Base-by-base conservation (phyloP, 371 early-diverging fungal species). In the Mortierella polycephala region DNA sequence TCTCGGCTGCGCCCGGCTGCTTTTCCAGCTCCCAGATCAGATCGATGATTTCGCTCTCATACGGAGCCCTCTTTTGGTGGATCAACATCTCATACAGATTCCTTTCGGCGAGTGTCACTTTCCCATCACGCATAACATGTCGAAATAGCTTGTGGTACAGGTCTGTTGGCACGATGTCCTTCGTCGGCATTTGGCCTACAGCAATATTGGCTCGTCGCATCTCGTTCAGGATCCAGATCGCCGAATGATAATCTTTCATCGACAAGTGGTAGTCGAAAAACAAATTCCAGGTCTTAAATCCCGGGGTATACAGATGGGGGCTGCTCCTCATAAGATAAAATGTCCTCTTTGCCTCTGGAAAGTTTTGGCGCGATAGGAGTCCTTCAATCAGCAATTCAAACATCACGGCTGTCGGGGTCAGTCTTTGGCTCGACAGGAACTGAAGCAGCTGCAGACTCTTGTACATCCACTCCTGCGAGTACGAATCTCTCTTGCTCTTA, bases 31-130 rank as follows among this genome's bases (percentile, higher is more conserved):
- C 58, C 77, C 77, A 77, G 57, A 77, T 77, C 62, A 77, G 40
- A 46, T 77, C 72, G 2, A 62, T 59, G 11, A 71, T 68, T 41
- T 77, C 71, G 7, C 39, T 46, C 50, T 64, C 62, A 1, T 45
- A 64, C 20, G 77, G 77, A 0, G 61, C 57, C 18, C 62, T 46
- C 39, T 46, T 47, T 42, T 71, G 68, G 16, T 45, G 63, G n/a
- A 71, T 39, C 68, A 77, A 53, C 68, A 77, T 63, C 61, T 71
- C 77, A 20, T 77, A 77, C n/a, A 77, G 57, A 49, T 18, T 71
- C 20, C 59, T 67, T 30, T 77, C 77, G 1, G 77, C 72, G 14
- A 64, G 50, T 1, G 67, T 61, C 8, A 67, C 3, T 20, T 64
- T 67, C 37, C 50, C 46, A 37, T 58, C 60, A 13, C 56, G 45